phyloP scores from a whole-genome alignment of 352 stramenopile species.

The Globisporangium spiculum region DNA sequence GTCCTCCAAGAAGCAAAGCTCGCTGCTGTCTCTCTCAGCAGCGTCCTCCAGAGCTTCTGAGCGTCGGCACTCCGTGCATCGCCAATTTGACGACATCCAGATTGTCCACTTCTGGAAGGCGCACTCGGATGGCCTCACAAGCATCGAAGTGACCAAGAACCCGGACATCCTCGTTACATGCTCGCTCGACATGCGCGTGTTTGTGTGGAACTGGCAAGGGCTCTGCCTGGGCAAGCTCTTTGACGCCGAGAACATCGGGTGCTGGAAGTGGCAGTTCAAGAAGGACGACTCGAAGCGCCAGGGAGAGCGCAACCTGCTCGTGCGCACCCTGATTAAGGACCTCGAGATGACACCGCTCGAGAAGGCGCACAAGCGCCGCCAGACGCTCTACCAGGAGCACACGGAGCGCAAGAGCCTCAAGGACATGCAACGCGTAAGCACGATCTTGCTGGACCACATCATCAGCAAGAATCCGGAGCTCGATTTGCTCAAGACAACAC shows the following conservation, averaged over 20 bases:
- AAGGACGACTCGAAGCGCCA: constrained; percentile 54
- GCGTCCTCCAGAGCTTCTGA: neutral
- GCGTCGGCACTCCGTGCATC: neutral
- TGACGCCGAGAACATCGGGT: constrained; percentile 49
- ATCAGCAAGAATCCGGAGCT: constrained; percentile 64
- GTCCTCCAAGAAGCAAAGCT: constrained; percentile 3
- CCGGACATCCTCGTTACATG: constrained; percentile 66
- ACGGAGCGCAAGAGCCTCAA: constrained; percentile 43
- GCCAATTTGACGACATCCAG: constrained; percentile 1
- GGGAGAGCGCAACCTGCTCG: constrained; percentile 35
- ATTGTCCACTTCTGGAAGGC: constrained; percentile 39
- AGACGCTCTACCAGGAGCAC: constrained; percentile 50
- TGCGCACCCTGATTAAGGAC: constrained; percentile 38
- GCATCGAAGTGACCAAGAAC: constrained; percentile 50
- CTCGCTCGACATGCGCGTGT: constrained; percentile 61
- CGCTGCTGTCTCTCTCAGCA: constrained; percentile 5
- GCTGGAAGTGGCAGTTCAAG: constrained; percentile 47
- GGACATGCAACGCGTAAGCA: constrained; percentile 43
- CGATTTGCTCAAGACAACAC: constrained; percentile 26
- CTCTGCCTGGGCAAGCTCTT: constrained; percentile 61
- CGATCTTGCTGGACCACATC: constrained; percentile 64
- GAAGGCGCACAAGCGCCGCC: constrained; percentile 32
- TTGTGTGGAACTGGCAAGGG: constrained; percentile 68
- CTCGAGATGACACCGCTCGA: constrained; percentile 47
- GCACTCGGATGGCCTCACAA: constrained; percentile 49